Base-by-base conservation (phyloP, 192 early-diverging fungal genomes). In the Gamsiella multidivaricata region DNA sequence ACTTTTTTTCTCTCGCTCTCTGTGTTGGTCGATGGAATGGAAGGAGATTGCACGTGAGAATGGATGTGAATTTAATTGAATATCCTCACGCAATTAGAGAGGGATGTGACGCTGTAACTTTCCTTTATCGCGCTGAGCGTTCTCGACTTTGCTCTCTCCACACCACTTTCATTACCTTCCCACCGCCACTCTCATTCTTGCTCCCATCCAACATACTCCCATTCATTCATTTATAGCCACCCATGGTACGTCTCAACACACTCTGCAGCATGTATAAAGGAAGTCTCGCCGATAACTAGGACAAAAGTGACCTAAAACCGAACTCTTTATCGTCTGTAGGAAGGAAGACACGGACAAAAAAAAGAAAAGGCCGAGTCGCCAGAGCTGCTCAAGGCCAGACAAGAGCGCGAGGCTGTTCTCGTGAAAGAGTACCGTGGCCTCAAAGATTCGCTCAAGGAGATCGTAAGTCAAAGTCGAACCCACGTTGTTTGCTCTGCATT, bases 331-430 rank as follows among this genome's bases (percentile, higher is more conserved):
- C 33, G 36, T 33, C 54, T 43, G 28, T 57, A 71, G 69, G 69
- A 53, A 63, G 53, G 69, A 25, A 36, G 59, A 55, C 69, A 71
- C 54, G 71, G 71, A 37, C 55, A 66, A 66, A 75, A 63, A 49
- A 75, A 75, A 26, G 56, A 65, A 29, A 51, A 75, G 29, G 39
- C 62, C 12, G 71, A 66, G 29, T 60, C 63, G 20, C 56, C 71
- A 9, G 71, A 75, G 51, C 34, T 31, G 22, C 39, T 75, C 49
- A 75, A 75, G 43, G 63, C 63, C n/a, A 65, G 63, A 14, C 49
- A 66, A 43, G 71, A 75, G n/a, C 36, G 39, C 6, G 71, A 75
- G 10, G 36, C 62, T 36, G 63, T 55, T 17, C 56, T 64, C 50
- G 36, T 75, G 10, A 43, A 34, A 9, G 71, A 75, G 26, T 75